These are phyloP conservation scores for Gnaphalium uliginosum DNA, from an alignment of 129 eudicot species.

Conservation along the genomic window DNA sequence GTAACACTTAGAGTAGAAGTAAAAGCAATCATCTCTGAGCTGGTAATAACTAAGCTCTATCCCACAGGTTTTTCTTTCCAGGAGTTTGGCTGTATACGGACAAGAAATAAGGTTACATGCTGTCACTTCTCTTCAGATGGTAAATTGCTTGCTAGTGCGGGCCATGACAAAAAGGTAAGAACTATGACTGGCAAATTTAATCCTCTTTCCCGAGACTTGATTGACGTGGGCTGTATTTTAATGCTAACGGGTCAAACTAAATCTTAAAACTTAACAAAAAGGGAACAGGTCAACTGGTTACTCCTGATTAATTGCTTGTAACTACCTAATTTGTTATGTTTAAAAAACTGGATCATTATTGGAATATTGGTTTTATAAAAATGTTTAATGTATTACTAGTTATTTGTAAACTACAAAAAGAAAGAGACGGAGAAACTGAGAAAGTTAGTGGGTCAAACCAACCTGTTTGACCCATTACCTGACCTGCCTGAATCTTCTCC, in stretches of 20 bases:
- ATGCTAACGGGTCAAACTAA: slow-evolving; percentile 13
- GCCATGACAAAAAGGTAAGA: slow-evolving; percentile 89
- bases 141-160: slow-evolving; percentile 95
- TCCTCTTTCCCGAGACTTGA: neutral
- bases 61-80: slow-evolving; percentile 79
- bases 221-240: neutral
- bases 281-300: neutral
- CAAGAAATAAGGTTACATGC: slow-evolving; percentile 91
- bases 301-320: neutral
- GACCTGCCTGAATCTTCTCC: neutral
- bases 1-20: slow-evolving; percentile 1
- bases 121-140: slow-evolving; percentile 98
- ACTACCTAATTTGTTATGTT: neutral
- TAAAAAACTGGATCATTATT: no score
- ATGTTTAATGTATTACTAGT: no score
- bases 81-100: slow-evolving; percentile 87
- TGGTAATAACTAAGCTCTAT: neutral
- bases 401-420: no score
- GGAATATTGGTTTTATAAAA: no score
- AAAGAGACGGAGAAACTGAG: no score
- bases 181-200: neutral
- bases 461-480: no score
- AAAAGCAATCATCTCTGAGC: slow-evolving; percentile 1
- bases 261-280: neutral
- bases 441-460: no score